Evolutionary conservation across 2,329 filamentous ascomycete species (phyloP).

Genomic region (Aspergillus transmontanensis): DNA sequence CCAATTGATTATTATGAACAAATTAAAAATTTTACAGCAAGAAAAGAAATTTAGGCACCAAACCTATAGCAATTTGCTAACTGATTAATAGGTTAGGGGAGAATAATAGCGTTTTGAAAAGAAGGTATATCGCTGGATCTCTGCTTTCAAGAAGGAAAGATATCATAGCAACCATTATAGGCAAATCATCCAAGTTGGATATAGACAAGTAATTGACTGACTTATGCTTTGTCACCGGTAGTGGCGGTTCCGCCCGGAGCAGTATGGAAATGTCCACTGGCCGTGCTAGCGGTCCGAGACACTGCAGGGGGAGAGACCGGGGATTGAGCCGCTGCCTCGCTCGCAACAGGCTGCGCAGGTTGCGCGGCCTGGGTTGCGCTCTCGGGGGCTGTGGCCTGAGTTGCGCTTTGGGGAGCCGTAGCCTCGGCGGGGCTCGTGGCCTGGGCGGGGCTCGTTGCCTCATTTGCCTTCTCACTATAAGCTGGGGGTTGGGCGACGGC

Average conservation of each 20-base stretch:
- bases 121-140: slow-evolving; percentile 3
- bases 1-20: background rate
- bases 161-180: background rate
- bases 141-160: background rate
- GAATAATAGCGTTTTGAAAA: background rate
- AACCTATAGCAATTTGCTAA: background rate
- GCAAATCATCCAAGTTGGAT: background rate
- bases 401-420: background rate
- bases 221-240: slow-evolving; percentile 11
- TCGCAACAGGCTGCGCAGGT: background rate
- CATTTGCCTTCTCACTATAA: slow-evolving; percentile 29
- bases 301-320: slow-evolving; percentile 12
- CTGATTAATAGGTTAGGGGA: background rate
- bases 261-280: slow-evolving; percentile 1
- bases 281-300: slow-evolving; percentile 14
- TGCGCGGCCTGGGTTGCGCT: background rate
- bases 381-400: background rate
- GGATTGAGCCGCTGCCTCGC: background rate
- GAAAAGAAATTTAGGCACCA: background rate
- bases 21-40: background rate
- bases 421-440: slow-evolving; percentile 1
- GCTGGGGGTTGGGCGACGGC: slow-evolving; percentile 25
- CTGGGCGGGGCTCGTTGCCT: slow-evolving; percentile 7
- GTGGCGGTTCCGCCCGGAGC: slow-evolving; percentile 10
- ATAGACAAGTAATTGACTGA: background rate